These are phyloP conservation scores for Oenanthe javanica DNA, from an alignment of 140 eudicot genomes.

Conservation along the genomic window DNA sequence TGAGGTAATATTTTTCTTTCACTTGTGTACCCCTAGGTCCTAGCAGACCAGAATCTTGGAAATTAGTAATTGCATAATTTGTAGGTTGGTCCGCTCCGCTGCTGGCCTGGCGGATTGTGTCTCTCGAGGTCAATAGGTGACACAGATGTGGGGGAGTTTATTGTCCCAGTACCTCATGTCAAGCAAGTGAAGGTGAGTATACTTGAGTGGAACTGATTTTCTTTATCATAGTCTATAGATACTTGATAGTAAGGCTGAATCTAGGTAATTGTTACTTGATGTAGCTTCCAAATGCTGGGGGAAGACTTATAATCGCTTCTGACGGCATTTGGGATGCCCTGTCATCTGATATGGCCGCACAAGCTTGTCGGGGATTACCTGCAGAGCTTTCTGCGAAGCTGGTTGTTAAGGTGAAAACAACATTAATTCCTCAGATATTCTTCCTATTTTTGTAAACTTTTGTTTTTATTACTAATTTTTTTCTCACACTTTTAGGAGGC, in stretches of 20 bases:
- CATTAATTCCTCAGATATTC: not conserved
- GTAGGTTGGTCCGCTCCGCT: constrained; percentile 63
- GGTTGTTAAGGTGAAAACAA: constrained; percentile 43
- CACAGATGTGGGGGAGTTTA: constrained; percentile 55
- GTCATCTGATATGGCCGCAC: constrained; percentile 43
- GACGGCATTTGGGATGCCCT: constrained; percentile 66
- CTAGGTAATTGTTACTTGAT: not conserved
- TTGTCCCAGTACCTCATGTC: constrained; percentile 58
- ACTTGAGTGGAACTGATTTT: too few relatives aligned
- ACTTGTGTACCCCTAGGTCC: not conserved
- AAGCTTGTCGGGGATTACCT: constrained; percentile 49
- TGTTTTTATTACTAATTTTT: not conserved
- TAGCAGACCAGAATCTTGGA: not conserved
- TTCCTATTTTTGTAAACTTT: not conserved
- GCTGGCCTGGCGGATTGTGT: constrained; percentile 75
- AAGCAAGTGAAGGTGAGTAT: constrained; percentile 50
- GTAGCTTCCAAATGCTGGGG: constrained; percentile 52
- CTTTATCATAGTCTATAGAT: not conserved
- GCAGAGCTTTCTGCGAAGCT: constrained; percentile 56
- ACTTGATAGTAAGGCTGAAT: not conserved
- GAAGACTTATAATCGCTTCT: constrained; percentile 56
- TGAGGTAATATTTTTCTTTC: constrained; percentile 26
- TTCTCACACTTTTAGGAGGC: constrained; percentile 34
- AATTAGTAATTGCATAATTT: not conserved
- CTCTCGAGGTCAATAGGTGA: constrained; percentile 66